Evolutionary conservation across 192 early-diverging fungal genomes (phyloP), one percentile per base, ranked within the genome.

Genomic region (Coemansia sp.): DNA sequence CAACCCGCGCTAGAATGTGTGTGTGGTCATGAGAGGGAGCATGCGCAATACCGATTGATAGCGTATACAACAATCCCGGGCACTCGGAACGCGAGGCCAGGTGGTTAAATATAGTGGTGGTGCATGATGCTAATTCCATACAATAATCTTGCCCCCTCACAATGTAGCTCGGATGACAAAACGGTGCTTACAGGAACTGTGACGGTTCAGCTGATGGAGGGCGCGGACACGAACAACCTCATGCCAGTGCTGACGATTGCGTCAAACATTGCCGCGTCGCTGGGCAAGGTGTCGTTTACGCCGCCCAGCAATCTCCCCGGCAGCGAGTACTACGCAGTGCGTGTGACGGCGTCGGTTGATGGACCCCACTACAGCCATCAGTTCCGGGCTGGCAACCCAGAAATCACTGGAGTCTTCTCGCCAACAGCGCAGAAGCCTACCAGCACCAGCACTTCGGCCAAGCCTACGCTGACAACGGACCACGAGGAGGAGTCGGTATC

Each of bases 331-430:
- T 84, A 84, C 60, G 77, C 77, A 20, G 66, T 84, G 12, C 77
- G 77, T 29, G 74, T 79, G 36, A 79, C 77, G 15, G 70, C 74
- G 55, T 72, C 68, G 12, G 72, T 73, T 51, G 74, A 72, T 36
- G 77, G 74, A 16, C 73, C 75, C 6, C 82, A 69, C 77, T 84
- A 84, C 77, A 84, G 82, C 77, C 82, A 84, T 66, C 57, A 36
- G 44, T 84, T 84, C 70, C 29, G 61, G 51, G 82, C 75, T 20
- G 77, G 74, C 34, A 61, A 71, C 62, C 61, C 75, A 4, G 49
- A 3, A 2, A 65, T 67, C 57, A 78, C 61, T 11, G 43, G 33
- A 54, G 20, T 61, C 10, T 12, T 36, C 47, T 63, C 57, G 41
- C 18, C 51, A 55, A 22, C 66, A 55, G 13, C 51, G 40, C 18